phyloP scores from a whole-genome alignment of 345 rosid genomes.

The Dipteronia dyeriana region DNA sequence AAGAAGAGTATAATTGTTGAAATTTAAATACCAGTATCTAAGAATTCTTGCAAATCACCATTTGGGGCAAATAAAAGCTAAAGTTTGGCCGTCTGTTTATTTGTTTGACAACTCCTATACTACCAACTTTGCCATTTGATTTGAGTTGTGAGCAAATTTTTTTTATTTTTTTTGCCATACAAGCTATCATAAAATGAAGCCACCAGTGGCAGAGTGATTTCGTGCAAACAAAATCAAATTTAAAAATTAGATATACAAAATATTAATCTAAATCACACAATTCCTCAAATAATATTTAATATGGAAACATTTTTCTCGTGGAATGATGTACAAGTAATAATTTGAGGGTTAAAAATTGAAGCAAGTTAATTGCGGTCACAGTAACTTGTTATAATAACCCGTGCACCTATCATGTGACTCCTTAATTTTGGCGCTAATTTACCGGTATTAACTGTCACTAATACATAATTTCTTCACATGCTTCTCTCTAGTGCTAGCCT shows the following conservation, averaged over 20 bases:
- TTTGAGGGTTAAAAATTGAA: background rate
- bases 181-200: background rate
- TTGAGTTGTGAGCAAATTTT: background rate
- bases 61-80: background rate
- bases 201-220: background rate
- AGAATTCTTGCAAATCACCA: background rate
- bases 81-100: background rate
- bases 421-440: slow-evolving; percentile 26
- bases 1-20: too few species aligned
- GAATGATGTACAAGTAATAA: background rate
- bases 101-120: background rate
- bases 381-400: slow-evolving; percentile 2
- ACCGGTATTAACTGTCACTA: slow-evolving; percentile 26
- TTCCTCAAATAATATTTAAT: background rate
- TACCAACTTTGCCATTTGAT: background rate
- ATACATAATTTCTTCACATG: background rate
- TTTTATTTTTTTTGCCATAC: too few species aligned
- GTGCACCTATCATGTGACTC: slow-evolving; percentile 18
- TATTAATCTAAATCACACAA: too few species aligned
- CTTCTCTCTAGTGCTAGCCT: background rate
- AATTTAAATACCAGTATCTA: too few species aligned
- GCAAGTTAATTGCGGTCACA: slow-evolving; percentile 9
- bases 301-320: background rate
- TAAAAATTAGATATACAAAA: too few species aligned
- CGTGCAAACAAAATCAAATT: background rate